Evolutionary conservation across 768 basidiomycete species (phyloP).

Genomic region (Auriscalpium microsporum): DNA sequence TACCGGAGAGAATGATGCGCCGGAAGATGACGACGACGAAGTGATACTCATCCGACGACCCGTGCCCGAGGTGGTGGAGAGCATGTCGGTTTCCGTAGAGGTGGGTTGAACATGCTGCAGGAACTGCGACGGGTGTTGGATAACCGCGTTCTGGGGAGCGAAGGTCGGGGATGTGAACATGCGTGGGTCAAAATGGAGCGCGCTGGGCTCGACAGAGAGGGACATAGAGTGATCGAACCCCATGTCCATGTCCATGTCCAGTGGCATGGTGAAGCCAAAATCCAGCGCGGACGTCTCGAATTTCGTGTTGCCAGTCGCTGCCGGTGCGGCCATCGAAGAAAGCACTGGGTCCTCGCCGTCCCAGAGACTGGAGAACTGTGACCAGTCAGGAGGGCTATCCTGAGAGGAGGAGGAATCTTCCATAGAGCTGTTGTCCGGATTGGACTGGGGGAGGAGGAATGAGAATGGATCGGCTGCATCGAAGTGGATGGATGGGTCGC

Average conservation of each 20-base stretch:
- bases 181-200: slow-evolving; percentile 42
- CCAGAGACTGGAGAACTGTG: slow-evolving; percentile 15
- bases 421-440: not conserved
- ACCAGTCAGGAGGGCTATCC: slow-evolving; percentile 16
- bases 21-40: slow-evolving; percentile 48
- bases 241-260: slow-evolving; percentile 49
- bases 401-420: slow-evolving; percentile 3
- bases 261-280: slow-evolving; percentile 30
- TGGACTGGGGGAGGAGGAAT: not conserved
- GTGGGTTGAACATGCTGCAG: not conserved
- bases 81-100: not conserved
- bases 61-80: slow-evolving; percentile 11
- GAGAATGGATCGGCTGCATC: not conserved
- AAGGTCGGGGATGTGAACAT: slow-evolving; percentile 20
- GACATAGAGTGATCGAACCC: slow-evolving; percentile 13
- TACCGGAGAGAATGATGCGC: slow-evolving; percentile 43
- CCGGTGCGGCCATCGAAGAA: not conserved
- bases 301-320: not conserved
- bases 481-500: not conserved
- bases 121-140: slow-evolving; percentile 2
- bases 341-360: not conserved
- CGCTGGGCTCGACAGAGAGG: slow-evolving; percentile 56
- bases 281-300: slow-evolving; percentile 26
- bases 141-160: slow-evolving; percentile 1
- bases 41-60: slow-evolving; percentile 43